phyloP scores from a whole-genome alignment of 1,284 basidiomycete species.

The Hypsizygus ulmarius region DNA sequence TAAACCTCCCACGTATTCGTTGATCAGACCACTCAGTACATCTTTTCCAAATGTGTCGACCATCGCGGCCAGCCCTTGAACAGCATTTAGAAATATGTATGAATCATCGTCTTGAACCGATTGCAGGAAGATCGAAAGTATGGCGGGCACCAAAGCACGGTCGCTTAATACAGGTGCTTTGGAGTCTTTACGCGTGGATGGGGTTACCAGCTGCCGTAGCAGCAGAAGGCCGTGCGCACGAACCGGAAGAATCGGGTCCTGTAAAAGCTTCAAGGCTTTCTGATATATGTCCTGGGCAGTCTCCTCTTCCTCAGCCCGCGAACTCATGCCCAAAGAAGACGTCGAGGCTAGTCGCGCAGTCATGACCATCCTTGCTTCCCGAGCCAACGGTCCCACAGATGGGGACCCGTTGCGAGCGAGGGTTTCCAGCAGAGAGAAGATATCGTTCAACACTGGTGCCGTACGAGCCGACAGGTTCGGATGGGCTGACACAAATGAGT shows the following conservation, averaged over 20 bases:
- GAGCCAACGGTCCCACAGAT: slow-evolving; percentile 55
- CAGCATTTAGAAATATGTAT: slow-evolving; percentile 92
- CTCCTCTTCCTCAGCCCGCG: slow-evolving; percentile 35
- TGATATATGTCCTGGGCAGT: slow-evolving; percentile 71
- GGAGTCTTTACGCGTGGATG: slow-evolving; percentile 20
- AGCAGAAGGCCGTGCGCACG: slow-evolving; percentile 89
- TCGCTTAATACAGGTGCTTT: slow-evolving; percentile 37
- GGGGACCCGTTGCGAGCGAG: slow-evolving; percentile 47
- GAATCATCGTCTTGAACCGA: slow-evolving; percentile 91
- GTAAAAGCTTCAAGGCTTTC: slow-evolving; percentile 82
- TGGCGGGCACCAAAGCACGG: slow-evolving; percentile 72
- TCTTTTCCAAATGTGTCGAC: slow-evolving; percentile 76
- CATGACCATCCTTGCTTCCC: slow-evolving; percentile 81
- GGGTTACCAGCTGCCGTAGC: slow-evolving; percentile 72
- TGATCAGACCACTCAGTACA: slow-evolving; percentile 64
- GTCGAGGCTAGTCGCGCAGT: slow-evolving; percentile 70
- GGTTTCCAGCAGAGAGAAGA: slow-evolving; percentile 64
- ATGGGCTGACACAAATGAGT: slow-evolving; percentile 49
- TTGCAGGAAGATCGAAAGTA: slow-evolving; percentile 86
- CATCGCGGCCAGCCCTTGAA: slow-evolving; percentile 85
- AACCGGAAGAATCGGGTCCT: slow-evolving; percentile 94
- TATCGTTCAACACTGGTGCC: slow-evolving; percentile 66
- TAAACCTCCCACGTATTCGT: slow-evolving; percentile 57
- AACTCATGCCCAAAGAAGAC: slow-evolving; percentile 33
- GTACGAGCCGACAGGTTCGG: slow-evolving; percentile 61